Percentiles rank a stretch among this genome's conserved stretches.
Evolutionary conservation across 2,329 filamentous ascomycete genomes (phyloP).

Genomic region (Pseudogymnoascus sp.): DNA sequence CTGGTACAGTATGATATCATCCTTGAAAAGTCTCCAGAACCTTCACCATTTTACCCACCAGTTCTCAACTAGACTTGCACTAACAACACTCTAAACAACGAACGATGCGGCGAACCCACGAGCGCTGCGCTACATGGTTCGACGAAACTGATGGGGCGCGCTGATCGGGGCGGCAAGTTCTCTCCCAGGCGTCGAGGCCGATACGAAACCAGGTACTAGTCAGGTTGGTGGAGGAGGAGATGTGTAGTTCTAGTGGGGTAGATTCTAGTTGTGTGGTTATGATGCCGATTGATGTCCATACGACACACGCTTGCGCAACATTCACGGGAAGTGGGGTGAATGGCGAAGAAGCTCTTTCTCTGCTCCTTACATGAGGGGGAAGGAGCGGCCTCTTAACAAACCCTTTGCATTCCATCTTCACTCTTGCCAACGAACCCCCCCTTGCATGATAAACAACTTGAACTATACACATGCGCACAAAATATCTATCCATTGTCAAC

Average conservation of each 20-base stretch:
- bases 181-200: background rate
- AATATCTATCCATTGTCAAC: background rate
- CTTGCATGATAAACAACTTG: background rate
- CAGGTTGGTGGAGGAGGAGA: slow-evolving; percentile 3
- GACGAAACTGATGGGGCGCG: background rate
- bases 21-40: background rate
- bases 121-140: background rate
- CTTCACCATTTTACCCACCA: background rate
- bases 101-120: slow-evolving; percentile 2
- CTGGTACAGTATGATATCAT: background rate
- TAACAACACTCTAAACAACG: slow-evolving; percentile 6
- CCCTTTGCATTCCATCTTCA: background rate
- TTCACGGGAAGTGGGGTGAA: slow-evolving; percentile 1
- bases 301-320: slow-evolving; percentile 7
- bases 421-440: background rate
- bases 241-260: background rate
- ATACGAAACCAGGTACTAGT: slow-evolving; percentile 3
- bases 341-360: background rate
- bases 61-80: background rate
- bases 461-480: background rate
- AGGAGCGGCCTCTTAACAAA: background rate
- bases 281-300: slow-evolving; percentile 2
- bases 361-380: background rate
- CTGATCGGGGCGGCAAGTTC: background rate
- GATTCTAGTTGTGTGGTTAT: background rate